A percentile compares a stretch with the other conserved stretches of the same genome.
phyloP scores from a whole-genome alignment of 495 filamentous ascomycete genomes.

The Monascus purpureus region DNA sequence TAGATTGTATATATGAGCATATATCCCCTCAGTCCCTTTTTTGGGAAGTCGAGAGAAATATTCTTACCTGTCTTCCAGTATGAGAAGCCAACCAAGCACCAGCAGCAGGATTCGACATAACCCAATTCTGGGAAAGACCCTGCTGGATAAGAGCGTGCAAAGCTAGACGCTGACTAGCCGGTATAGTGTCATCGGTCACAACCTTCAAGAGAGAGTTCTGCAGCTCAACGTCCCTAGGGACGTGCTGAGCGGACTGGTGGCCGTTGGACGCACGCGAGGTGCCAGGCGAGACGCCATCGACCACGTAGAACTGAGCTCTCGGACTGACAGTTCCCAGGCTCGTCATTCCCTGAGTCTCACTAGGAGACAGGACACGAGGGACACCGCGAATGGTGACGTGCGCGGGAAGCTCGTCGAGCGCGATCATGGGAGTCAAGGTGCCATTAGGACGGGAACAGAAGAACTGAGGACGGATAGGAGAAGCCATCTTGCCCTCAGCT shows the following conservation, averaged over 20 bases:
- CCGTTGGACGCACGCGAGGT: constrained; percentile 3
- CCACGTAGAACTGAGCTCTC: constrained; percentile 17
- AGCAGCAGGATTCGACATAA: constrained; percentile 3
- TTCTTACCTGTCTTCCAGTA: constrained; percentile 11
- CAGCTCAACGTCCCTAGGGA: constrained; percentile 10
- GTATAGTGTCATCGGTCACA: constrained; percentile 11
- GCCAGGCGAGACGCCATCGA: constrained; percentile 16
- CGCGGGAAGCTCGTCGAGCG: constrained; percentile 47
- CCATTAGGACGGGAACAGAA: constrained; percentile 46
- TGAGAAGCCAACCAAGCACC: constrained; percentile 7
- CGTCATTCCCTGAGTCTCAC: constrained; percentile 33
- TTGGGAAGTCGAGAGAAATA: neutral
- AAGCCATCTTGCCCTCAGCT: constrained; percentile 8
- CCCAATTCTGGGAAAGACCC: constrained; percentile 6
- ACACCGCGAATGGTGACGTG: constrained; percentile 21
- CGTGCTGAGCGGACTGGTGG: constrained; percentile 1
- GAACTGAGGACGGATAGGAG: constrained; percentile 26
- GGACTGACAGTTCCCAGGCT: constrained; percentile 22
- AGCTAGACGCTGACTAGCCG: constrained; percentile 10
- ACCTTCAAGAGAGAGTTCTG: constrained; percentile 11
- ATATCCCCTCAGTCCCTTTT: neutral
- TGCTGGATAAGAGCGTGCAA: constrained; percentile 11
- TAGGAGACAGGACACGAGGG: constrained; percentile 15
- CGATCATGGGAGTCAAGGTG: constrained; percentile 45
- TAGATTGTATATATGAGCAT: constrained; percentile 3